Base-by-base conservation (phyloP, 225 moss, liverwort and hornwort species). In the Climacium dendroides region DNA sequence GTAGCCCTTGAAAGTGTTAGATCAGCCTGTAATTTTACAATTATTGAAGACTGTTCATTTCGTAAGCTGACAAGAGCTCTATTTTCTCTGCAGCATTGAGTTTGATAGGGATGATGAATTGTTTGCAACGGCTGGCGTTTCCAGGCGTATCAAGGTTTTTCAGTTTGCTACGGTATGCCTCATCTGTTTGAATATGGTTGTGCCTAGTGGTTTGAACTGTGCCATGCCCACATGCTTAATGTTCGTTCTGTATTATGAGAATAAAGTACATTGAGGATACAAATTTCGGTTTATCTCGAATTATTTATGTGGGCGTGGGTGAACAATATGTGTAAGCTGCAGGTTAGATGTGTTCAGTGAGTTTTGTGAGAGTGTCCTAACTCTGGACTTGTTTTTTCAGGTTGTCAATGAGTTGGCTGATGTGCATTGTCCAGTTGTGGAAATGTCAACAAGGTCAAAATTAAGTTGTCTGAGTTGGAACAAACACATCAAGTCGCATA, bases 121-220 rank as follows among this genome's bases (percentile, higher is more conserved):
- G 80, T 99, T 99, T 89, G 98, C 98, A n/a, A 99, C 98, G 53
- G 98, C 98, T 87, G 98, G 98, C 78, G 98, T 99, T 58, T 99
- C 98, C 45, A 94, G 98, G 90, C 92, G 98, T 78, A 97, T 99
- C 48, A 97, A 99, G 87, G 94, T 99, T 73, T 99, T 99, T 72
- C 96, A 99, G 65, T 99, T 96, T 90, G 97, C 96, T 65, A 94
- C 95, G 90, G 98, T 98, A 93, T 79, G 80, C 25, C 37, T 81
- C 47, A 59, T 60, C 45, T 74, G 74, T 66, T 48, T 75, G 26
- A 78, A 82, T 78, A 66, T 66, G 26, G 25, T 35, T 78, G 34
- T 35, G 79, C 48, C 43, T 41, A 41, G 25, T 85, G 78, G 26
- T 65, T 45, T 74, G 64, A 57, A 85, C 17, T 52, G 29, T 82